Percentiles rank a stretch among this genome's conserved stretches.
Conservation (phyloP, 2,329 filamentous ascomycete species). For the Xylariomycetidae sp. region DNA sequence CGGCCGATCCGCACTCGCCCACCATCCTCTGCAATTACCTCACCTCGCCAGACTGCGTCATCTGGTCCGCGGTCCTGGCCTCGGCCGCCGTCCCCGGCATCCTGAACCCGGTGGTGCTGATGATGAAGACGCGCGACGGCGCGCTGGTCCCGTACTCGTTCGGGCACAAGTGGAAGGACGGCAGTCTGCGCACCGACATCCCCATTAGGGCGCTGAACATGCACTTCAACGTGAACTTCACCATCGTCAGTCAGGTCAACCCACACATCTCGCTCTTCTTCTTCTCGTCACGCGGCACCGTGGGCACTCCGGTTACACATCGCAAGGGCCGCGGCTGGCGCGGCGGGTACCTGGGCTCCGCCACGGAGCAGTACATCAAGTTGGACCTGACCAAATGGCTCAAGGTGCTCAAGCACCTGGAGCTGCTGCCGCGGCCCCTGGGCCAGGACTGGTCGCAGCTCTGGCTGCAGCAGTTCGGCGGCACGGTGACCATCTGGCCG, state of each 20-base stretch:
- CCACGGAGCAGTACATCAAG: slow-evolving; percentile 91
- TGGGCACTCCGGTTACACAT: slow-evolving; percentile 91
- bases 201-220: slow-evolving; percentile 90
- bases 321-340: slow-evolving; percentile 91
- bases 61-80: slow-evolving; percentile 94
- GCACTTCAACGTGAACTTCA: slow-evolving; percentile 98
- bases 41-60: slow-evolving; percentile 92
- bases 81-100: slow-evolving; percentile 96
- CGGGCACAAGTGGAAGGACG: slow-evolving; percentile 99
- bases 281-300: slow-evolving; percentile 88
- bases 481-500: slow-evolving; percentile 95
- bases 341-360: slow-evolving; percentile 88
- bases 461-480: slow-evolving; percentile 92
- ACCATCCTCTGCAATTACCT: slow-evolving; percentile 93
- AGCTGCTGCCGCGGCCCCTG: slow-evolving; percentile 81
- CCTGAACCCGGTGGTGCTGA: slow-evolving; percentile 87
- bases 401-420: slow-evolving; percentile 86
- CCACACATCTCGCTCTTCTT: slow-evolving; percentile 99
- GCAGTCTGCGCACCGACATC: slow-evolving; percentile 89
- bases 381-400: slow-evolving; percentile 97
- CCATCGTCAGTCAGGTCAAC: slow-evolving; percentile 84
- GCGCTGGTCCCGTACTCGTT: slow-evolving; percentile 86
- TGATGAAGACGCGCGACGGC: slow-evolving; percentile 79
- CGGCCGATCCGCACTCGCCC: slow-evolving; percentile 88
- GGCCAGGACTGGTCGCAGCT: slow-evolving; percentile 97